Conservation (phyloP, 179 eudicot genomes). For the Corrigiola litoralis region DNA sequence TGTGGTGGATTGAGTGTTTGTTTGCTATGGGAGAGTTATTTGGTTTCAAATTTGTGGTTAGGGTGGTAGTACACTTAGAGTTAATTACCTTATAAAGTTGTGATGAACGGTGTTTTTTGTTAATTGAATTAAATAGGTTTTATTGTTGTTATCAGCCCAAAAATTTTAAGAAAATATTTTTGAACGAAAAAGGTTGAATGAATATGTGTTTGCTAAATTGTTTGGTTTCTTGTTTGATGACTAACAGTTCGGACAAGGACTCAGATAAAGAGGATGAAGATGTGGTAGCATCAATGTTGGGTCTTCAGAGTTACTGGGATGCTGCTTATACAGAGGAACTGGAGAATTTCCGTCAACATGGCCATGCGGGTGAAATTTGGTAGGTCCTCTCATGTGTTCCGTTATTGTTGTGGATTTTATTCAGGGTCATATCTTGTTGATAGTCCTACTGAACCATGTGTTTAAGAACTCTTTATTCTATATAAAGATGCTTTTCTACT, state of each 20-base stretch:
- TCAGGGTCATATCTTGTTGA: background rate
- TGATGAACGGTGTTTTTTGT: too few species aligned
- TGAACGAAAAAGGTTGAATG: too few species aligned
- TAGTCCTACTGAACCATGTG: background rate
- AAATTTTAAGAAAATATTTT: too few species aligned
- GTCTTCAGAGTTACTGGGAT: conserved; percentile 99
- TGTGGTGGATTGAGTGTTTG: too few species aligned
- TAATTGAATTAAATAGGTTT: background rate
- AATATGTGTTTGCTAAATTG: background rate
- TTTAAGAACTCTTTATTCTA: too few species aligned
- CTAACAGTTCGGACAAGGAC: conserved; percentile 79
- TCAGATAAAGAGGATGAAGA: conserved; percentile 88
- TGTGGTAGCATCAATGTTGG: conserved; percentile 71
- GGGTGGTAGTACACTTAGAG: too few species aligned
- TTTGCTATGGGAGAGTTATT: background rate
- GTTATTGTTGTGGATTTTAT: background rate
- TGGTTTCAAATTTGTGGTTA: too few species aligned
- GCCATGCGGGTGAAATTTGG: conserved; percentile 99
- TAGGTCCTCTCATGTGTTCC: conserved; percentile 25
- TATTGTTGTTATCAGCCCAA: background rate
- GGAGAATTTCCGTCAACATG: conserved; percentile 86
- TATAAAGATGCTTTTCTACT: background rate
- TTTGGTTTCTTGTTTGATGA: conserved; percentile 1
- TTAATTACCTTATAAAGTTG: background rate
- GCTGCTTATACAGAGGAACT: conserved; percentile 78